Evolutionary conservation across 2,329 filamentous ascomycete species (phyloP), one percentile per base, ranked within the genome.

Genomic region (Trichoderma pleuroti): DNA sequence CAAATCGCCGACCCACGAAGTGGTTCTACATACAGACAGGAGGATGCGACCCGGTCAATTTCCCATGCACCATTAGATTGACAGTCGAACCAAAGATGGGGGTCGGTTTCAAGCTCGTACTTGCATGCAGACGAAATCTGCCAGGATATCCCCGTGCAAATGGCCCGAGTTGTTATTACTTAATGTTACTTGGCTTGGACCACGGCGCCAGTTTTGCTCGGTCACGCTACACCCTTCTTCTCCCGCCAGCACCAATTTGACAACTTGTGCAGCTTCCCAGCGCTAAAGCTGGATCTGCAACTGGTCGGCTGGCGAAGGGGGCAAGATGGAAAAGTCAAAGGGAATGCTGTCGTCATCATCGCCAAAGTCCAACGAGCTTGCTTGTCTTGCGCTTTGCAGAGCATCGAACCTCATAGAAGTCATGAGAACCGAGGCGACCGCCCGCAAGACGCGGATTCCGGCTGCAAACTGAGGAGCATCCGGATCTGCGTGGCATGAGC

Each of bases 211-310:
- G 28, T 46, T 56, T 71, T 71, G 69, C 56, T 18, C 56, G 54
- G 62, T 71, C 69, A 71, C 69, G 62, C 69, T 71, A 71, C 69
- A 71, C 69, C 28, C 69, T 61, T 71, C 34, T 46, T 5, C 62
- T 67, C 56, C 63, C 69, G 18, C 63, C 39, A 54, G 12, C 69
- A 18, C 62, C 54, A 32, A 32, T 46, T 49, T 28, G 16, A 65
- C 67, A 18, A 57, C 67, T 62, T 62, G 61, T 61, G 66, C 54
- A 30, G 21, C 56, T 61, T 30, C 36, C 34, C 52, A 26, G 64
- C 64, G 46, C 64, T 59, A 46, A 56, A 34, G 11, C 39, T 8
- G 24, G 64, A 67, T 67, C 64, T 59, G 36, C 64, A 67, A n/a
- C 26, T 46, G 36, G n/a, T 59, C 26, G 34, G 8, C n/a, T 39